Evolutionary conservation across 2,329 filamentous ascomycete species (phyloP), one percentile per base, ranked within the genome.

Genomic region (Cercospora sojina): DNA sequence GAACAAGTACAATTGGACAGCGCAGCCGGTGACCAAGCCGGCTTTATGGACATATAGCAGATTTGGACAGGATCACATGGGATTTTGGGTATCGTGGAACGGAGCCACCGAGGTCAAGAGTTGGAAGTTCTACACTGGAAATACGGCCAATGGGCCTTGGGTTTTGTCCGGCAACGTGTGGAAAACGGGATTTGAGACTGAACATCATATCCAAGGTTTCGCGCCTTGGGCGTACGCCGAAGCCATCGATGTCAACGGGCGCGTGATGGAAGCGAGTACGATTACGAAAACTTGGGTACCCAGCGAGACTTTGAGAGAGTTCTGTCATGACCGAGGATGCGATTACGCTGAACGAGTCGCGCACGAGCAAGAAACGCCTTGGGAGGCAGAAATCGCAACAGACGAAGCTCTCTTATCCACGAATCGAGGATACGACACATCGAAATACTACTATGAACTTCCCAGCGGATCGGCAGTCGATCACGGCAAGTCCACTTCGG

Each of bases 11-110:
- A 77, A 82, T 63, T 89, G 86, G 84, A 79, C 80, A 3, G 84
- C 83, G 0, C 73, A 77, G 10, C 84, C 85, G 2, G 58, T 75
- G 0, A 77, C 75, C n/a, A 82, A 79, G 18, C 79, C 75, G 58
- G 76, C 64, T 67, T 64, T 78, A 13, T 78, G 74, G 74, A 75
- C 78, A 4, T 78, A 74, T 69, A 80, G 80, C 64, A 69, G 58
- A 56, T 74, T 73, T 18, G 76, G 77, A 3, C 67, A 73, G 6
- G 71, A 72, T 1, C 57, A 63, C 0, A 79, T 75, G 67, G 76
- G 78, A 8, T 74, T 81, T n/a, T 88, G 84, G 73, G 84, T 86
- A 2, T 86, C 82, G 4, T 84, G 82, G 83, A 84, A 84, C 67
- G 82, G 82, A 12, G 82, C 81, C 0, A 84, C 83, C 1, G 82